Percentiles rank a stretch among this genome's conserved stretches.
Evolutionary conservation across 495 filamentous ascomycete species (phyloP).

Genomic region (Chaetomium tenue): DNA sequence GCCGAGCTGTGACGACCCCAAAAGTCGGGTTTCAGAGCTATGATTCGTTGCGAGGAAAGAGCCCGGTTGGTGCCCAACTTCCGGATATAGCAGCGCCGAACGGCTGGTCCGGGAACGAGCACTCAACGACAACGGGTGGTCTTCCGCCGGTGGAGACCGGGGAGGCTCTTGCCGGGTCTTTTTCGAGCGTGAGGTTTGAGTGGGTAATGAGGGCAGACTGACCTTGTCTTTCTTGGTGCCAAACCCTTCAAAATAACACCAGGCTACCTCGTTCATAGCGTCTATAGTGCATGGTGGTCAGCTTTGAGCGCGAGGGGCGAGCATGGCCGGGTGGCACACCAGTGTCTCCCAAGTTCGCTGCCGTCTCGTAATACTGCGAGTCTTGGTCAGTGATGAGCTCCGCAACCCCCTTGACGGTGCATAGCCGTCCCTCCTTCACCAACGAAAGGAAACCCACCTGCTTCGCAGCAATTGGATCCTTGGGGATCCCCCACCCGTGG

Average conservation of each 20-base stretch:
- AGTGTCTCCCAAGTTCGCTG: slow-evolving; percentile 90
- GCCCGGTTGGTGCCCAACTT: slow-evolving; percentile 20
- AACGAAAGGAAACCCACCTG: slow-evolving; percentile 40
- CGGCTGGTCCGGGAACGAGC: neutral
- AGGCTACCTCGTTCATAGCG: slow-evolving; percentile 95
- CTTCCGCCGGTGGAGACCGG: slow-evolving; percentile 15
- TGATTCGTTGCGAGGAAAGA: slow-evolving; percentile 3
- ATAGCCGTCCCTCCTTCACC: slow-evolving; percentile 3
- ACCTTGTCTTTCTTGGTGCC: slow-evolving; percentile 98
- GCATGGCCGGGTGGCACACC: slow-evolving; percentile 39
- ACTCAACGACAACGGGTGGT: neutral
- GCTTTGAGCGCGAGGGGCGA: slow-evolving; percentile 2
- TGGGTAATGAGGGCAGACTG: slow-evolving; percentile 41
- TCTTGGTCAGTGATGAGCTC: neutral
- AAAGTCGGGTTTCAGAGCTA: slow-evolving; percentile 7
- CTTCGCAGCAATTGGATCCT: slow-evolving; percentile 82
- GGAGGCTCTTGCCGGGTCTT: neutral
- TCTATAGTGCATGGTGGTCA: slow-evolving; percentile 50
- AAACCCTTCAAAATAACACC: slow-evolving; percentile 95
- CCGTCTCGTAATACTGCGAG: slow-evolving; percentile 88
- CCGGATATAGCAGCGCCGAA: slow-evolving; percentile 6
- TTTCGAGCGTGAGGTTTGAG: neutral
- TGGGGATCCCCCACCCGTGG: slow-evolving; percentile 89
- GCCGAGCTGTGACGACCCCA: slow-evolving; percentile 40
- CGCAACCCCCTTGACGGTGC: neutral